Conservation (phyloP, 2,329 filamentous ascomycete genomes). For the Aspergillus pseudoglaucus region DNA sequence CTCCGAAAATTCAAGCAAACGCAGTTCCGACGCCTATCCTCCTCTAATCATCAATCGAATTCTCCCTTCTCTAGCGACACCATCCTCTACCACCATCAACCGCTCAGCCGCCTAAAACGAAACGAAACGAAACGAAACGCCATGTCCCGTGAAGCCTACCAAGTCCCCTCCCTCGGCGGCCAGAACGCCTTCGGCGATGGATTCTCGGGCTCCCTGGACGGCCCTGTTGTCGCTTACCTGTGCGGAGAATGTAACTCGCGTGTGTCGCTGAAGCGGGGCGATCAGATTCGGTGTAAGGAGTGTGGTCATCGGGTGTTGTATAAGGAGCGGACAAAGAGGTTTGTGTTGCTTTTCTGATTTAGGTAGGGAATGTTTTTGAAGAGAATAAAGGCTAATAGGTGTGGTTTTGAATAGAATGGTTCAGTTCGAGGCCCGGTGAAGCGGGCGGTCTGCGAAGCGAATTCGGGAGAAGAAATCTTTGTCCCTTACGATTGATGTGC, state of each 20-base stretch:
- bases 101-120: background rate
- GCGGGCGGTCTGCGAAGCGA: background rate
- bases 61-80: background rate
- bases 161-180: conserved; percentile 55
- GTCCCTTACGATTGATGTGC: conserved; percentile 19
- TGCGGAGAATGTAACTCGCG: conserved; percentile 82
- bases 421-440: conserved; percentile 88
- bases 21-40: background rate
- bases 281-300: conserved; percentile 80
- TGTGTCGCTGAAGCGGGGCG: conserved; percentile 67
- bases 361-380: background rate
- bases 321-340: conserved; percentile 98
- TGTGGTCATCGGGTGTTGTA: conserved; percentile 94
- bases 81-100: no score
- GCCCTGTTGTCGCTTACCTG: conserved; percentile 59
- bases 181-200: conserved; percentile 32
- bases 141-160: conserved; percentile 72
- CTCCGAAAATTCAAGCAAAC: background rate
- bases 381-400: conserved; percentile 2
- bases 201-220: conserved; percentile 38
- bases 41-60: background rate
- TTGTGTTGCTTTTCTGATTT: conserved; percentile 32
- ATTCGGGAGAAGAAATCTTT: background rate
- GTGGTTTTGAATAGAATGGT: conserved; percentile 65
- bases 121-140: conserved; percentile 5